These are phyloP conservation scores for Dioscorea cayenensis DNA, from an alignment of 116 monocot species.

Conservation along the genomic window DNA sequence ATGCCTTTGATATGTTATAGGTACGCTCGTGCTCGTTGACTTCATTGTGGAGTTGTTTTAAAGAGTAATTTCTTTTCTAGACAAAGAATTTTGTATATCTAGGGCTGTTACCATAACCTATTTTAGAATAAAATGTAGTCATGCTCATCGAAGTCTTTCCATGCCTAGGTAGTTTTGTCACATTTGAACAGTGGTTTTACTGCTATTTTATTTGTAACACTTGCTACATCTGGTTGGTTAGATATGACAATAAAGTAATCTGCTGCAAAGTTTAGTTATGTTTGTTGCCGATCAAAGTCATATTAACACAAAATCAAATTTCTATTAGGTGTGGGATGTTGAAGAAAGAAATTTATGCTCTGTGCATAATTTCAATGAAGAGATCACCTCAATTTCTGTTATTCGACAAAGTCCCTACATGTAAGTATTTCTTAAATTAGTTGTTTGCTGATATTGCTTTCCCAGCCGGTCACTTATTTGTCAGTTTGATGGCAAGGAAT, in stretches of 20 bases:
- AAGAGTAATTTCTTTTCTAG: too few species aligned
- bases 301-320: background rate
- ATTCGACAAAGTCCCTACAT: slow-evolving; percentile 54
- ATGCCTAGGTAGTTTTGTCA: background rate
- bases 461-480: background rate
- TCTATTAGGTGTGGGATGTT: slow-evolving; percentile 75
- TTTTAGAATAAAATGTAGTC: too few species aligned
- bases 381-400: slow-evolving; percentile 66
- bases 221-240: background rate
- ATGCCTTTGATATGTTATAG: too few species aligned
- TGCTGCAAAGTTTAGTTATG: background rate
- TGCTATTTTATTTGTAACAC: background rate
- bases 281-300: background rate
- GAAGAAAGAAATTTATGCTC: slow-evolving; percentile 39
- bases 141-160: background rate
- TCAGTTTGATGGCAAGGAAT: background rate
- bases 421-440: slow-evolving; percentile 26
- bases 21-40: too few species aligned
- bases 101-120: too few species aligned
- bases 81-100: too few species aligned
- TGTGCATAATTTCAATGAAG: slow-evolving; percentile 41
- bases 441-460: background rate
- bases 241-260: background rate
- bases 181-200: background rate
- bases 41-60: too few species aligned